Percentiles rank a stretch among this genome's conserved stretches.
phyloP scores from a whole-genome alignment of 179 eudicot genomes.

The Silene vulgaris region DNA sequence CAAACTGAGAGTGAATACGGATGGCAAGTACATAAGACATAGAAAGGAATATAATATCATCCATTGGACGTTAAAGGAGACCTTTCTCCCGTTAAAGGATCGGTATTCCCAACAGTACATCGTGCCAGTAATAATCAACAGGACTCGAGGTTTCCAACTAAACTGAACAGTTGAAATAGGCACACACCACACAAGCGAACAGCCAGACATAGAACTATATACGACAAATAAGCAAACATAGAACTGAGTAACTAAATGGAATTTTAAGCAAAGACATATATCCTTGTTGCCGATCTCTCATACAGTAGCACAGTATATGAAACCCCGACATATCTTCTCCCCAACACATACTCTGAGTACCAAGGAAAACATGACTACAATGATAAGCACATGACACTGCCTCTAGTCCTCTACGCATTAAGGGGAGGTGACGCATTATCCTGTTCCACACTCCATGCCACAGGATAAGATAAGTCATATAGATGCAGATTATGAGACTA shows the following conservation, averaged over 20 bases:
- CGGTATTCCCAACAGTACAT: not conserved
- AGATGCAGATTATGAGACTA: too few relatives aligned
- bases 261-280: not conserved
- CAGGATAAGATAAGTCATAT: too few relatives aligned
- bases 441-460: too few relatives aligned
- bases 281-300: not conserved
- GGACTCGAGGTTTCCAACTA: not conserved
- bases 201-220: not conserved
- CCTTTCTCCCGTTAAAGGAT: not conserved
- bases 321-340: not conserved
- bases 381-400: constrained; percentile 1
- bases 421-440: too few relatives aligned
- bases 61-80: not conserved
- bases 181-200: not conserved
- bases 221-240: not conserved
- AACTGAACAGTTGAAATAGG: not conserved
- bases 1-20: not conserved
- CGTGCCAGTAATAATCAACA: not conserved
- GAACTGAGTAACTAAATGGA: not conserved
- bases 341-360: not conserved
- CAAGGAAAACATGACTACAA: not conserved
- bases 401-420: too few relatives aligned
- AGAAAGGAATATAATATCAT: not conserved
- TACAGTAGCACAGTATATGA: too few relatives aligned
- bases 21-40: not conserved